phyloP scores from a whole-genome alignment of 129 eudicot genomes.

The Erigeron canadensis region DNA sequence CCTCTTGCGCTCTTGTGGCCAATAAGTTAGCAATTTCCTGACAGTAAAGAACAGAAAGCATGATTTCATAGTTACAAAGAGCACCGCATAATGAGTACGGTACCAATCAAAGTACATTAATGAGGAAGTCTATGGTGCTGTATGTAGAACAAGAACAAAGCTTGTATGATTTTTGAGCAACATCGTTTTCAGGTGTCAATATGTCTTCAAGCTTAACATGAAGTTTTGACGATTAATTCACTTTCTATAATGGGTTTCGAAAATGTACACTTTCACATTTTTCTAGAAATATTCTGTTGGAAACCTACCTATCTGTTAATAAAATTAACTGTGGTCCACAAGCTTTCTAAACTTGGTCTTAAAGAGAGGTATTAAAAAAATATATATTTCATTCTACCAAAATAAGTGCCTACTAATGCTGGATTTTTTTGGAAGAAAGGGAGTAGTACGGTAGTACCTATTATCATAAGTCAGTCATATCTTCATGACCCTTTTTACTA shows the following conservation, averaged over 20 bases:
- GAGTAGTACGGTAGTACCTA: not conserved
- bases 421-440: too few relatives aligned
- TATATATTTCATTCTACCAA: too few relatives aligned
- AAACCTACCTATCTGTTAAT: not conserved
- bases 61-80: constrained; percentile 2
- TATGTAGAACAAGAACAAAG: not conserved
- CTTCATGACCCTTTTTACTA: not conserved
- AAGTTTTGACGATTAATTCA: not conserved
- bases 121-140: constrained; percentile 1
- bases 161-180: not conserved
- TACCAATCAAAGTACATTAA: not conserved
- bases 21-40: constrained; percentile 75
- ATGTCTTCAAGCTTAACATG: not conserved
- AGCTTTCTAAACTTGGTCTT: not conserved
- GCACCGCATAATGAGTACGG: not conserved
- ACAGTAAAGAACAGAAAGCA: constrained; percentile 1
- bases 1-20: constrained; percentile 76
- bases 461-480: not conserved
- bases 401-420: not conserved
- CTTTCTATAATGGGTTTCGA: not conserved
- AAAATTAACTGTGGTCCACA: not conserved
- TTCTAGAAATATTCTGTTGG: not conserved
- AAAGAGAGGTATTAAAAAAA: not conserved
- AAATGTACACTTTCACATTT: not conserved
- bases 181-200: not conserved